Base-by-base conservation (phyloP, 805 yeast species). In the Kluyveromyces siamensis region DNA sequence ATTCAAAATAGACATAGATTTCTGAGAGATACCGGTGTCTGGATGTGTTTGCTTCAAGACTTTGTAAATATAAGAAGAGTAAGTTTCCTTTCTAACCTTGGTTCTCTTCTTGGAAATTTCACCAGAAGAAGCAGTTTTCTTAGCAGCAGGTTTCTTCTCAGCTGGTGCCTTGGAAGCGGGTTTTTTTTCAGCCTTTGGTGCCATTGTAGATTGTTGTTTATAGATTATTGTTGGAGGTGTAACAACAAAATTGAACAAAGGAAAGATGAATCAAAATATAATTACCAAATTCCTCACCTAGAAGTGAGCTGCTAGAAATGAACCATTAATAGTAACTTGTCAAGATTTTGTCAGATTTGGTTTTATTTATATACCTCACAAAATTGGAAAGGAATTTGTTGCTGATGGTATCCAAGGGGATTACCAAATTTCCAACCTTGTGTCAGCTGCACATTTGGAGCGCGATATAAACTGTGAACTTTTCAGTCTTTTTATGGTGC, bases 1-100 rank as follows among this genome's bases (percentile, higher is more conserved):
- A 84, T 89, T 89, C 93, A 88, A 83, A 73, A 89, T 89, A 55
- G 95, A 87, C 95, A 89, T 88, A 58, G 96, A 95, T 71, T 87
- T 84, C 75, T 87, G 93, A 65, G 96, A 88, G 70, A 88, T 88
- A 85, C 96, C 96, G 55, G 96, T 88, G 73, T 88, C 96, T 70
- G 96, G 96, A 76, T 88, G 96, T 55, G 96, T 88, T 79, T 88
- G 96, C 76, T 87, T 87, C 70, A 88, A 83, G 58, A 88, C 96
- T 77, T 88, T 89, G 89, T 88, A 88, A 71, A 89, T 88, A 75
- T 88, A 89, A 55, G 96, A 87, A 56, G 95, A 87, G 80, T 88
- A 88, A 55, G 96, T 87, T 76, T 89, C 96, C 83, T 87, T 87
- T 81, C 96, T 86, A 62, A 88, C 73, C 83, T 87, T 87, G 60